Evolutionary conservation across 139 green algal genomes (phyloP).

Genomic region (Microglena sp.): DNA sequence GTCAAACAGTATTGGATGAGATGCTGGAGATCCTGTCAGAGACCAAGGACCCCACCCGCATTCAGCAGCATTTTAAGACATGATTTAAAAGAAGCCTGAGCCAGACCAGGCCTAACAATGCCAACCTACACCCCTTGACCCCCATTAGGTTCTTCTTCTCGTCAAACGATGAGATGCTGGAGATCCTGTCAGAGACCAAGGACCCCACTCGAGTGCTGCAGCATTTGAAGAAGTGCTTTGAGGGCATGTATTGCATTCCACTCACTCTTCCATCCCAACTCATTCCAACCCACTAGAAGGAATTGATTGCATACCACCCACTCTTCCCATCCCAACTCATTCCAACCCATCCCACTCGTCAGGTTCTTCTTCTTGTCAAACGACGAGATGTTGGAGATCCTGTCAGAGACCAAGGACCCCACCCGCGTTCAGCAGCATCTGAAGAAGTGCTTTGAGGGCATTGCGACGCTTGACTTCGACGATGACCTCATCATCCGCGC

Average conservation of each 20-base stretch:
- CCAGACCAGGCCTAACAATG: too few species aligned
- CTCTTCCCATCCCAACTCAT: too few species aligned
- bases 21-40: constrained; percentile 69
- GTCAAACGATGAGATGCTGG: constrained; percentile 75
- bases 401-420: constrained; percentile 69
- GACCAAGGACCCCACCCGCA: constrained; percentile 48
- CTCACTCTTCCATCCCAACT: too few species aligned
- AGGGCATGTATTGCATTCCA: constrained; percentile 58
- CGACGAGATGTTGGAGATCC: constrained; percentile 79
- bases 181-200: constrained; percentile 59
- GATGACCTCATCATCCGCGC: constrained; percentile 50
- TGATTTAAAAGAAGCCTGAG: too few species aligned
- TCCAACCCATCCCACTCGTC: too few species aligned
- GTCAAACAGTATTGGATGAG: too few species aligned
- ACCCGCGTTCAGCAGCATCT: constrained; percentile 42
- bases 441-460: constrained; percentile 67
- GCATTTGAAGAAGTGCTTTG: constrained; percentile 55
- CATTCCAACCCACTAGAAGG: too few species aligned
- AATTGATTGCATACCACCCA: too few species aligned
- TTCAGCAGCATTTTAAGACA: too few species aligned
- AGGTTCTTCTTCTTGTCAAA: constrained; percentile 83
- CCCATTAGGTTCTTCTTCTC: constrained; percentile 80
- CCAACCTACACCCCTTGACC: too few species aligned
- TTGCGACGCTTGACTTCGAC: constrained; percentile 48
- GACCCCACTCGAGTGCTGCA: constrained; percentile 45